Evolutionary conservation across 148 eudicot genomes (phyloP).

Genomic region (Dysphania ambrosioides): DNA sequence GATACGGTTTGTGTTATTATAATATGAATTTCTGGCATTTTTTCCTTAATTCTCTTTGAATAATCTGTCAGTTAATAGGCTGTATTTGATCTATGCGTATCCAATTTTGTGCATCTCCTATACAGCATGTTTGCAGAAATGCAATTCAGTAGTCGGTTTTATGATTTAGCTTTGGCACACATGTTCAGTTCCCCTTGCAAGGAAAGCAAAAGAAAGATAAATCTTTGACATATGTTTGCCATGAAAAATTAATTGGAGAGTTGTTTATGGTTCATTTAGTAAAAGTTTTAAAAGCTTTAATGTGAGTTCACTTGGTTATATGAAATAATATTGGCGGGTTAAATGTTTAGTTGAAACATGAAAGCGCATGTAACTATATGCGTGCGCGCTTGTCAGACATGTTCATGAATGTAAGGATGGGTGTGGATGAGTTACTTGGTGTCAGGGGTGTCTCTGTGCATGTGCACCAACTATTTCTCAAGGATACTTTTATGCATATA

Average conservation of each 20-base stretch:
- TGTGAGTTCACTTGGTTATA: background rate
- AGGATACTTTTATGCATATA: background rate
- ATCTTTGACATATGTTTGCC: background rate
- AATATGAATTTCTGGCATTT: background rate
- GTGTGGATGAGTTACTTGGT: too few species aligned
- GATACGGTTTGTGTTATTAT: conserved; percentile 59
- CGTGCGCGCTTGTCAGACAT: background rate
- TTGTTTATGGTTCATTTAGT: background rate
- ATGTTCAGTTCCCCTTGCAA: too few species aligned
- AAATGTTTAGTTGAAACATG: background rate
- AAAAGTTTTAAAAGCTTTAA: too few species aligned
- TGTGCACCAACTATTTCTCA: background rate
- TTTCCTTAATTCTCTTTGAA: background rate
- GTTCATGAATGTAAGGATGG: too few species aligned
- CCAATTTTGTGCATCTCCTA: too few species aligned
- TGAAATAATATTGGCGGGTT: background rate
- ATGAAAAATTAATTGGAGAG: background rate
- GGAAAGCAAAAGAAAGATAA: background rate
- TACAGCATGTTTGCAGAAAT: background rate
- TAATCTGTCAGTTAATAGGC: background rate
- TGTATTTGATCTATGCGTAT: background rate
- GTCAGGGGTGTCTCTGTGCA: background rate
- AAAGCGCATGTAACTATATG: background rate
- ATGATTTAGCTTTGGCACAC: background rate
- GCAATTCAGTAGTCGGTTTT: background rate